phyloP scores from a whole-genome alignment of 306 rosid species.

The Macrotyloma uniflorum region DNA sequence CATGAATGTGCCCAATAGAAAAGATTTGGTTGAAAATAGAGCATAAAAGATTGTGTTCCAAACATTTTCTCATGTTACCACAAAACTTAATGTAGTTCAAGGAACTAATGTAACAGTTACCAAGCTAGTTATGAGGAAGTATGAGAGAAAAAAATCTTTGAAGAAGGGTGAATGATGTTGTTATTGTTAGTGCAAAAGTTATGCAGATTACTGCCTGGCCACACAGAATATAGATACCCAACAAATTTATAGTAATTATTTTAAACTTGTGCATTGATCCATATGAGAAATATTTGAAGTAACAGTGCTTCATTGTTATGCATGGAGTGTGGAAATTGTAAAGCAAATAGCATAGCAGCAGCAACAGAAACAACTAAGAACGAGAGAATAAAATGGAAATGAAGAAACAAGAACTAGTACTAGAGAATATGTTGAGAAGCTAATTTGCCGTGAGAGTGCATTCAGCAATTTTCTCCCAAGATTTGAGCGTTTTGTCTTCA shows the following conservation, averaged over 20 bases:
- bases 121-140: too few species aligned
- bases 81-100: too few species aligned
- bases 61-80: background rate
- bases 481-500: slow-evolving; percentile 65
- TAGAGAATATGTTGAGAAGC: background rate
- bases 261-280: too few species aligned
- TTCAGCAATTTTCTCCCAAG: slow-evolving; percentile 88
- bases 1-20: background rate
- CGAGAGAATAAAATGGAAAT: too few species aligned
- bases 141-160: too few species aligned
- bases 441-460: slow-evolving; percentile 57
- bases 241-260: background rate
- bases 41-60: background rate
- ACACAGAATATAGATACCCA: background rate
- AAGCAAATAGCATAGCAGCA: background rate
- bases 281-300: too few species aligned
- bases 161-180: too few species aligned
- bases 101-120: background rate
- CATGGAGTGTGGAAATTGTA: background rate
- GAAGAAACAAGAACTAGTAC: too few species aligned
- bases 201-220: background rate
- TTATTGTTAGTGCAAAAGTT: background rate
- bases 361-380: too few species aligned
- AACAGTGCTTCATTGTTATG: background rate
- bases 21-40: background rate